A percentile compares a stretch with the other conserved stretches of the same genome.
Conservation (phyloP, 352 stramenopile genomes). For the Phytopythium cucurbitacearum region DNA sequence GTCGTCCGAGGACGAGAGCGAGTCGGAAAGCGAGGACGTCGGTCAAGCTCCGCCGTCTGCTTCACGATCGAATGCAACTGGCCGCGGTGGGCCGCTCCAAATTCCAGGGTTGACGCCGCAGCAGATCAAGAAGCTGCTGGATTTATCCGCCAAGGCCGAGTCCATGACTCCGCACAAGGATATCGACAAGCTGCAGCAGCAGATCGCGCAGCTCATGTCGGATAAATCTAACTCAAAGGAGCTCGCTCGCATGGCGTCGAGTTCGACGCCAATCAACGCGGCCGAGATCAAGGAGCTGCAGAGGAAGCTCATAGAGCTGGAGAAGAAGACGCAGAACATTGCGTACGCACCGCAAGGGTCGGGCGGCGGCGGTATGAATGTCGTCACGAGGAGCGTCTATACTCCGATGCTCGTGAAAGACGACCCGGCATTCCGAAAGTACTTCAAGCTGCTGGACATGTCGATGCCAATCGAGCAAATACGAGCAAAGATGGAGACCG, state of each 20-base stretch:
- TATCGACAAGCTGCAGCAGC: constrained; percentile 61
- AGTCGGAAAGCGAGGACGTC: constrained; percentile 62
- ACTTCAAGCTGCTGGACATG: constrained; percentile 84
- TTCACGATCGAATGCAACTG: constrained; percentile 7
- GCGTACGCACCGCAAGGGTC: constrained; percentile 21
- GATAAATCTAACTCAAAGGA: not conserved
- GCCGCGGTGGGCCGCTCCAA: constrained; percentile 17
- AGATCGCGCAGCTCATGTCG: constrained; percentile 74
- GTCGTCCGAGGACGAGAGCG: constrained; percentile 68
- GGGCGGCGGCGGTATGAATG: constrained; percentile 4
- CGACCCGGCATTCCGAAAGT: constrained; percentile 67
- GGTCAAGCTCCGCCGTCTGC: constrained; percentile 14
- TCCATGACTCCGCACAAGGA: constrained; percentile 33
- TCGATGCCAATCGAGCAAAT: constrained; percentile 78
- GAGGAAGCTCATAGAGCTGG: constrained; percentile 66
- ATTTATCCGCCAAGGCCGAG: constrained; percentile 57
- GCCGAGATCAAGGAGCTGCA: constrained; percentile 77
- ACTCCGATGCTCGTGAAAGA: constrained; percentile 62
- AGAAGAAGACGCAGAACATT: constrained; percentile 67
- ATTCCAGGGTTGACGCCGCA: constrained; percentile 50
- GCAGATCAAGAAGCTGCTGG: constrained; percentile 67
- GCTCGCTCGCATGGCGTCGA: constrained; percentile 21
- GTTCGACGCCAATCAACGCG: constrained; percentile 38
- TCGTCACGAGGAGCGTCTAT: constrained; percentile 29
- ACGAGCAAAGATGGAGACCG: constrained; percentile 72